Evolutionary conservation across 139 green algal genomes (phyloP).

Genomic region (Yamagishiella unicocca): DNA sequence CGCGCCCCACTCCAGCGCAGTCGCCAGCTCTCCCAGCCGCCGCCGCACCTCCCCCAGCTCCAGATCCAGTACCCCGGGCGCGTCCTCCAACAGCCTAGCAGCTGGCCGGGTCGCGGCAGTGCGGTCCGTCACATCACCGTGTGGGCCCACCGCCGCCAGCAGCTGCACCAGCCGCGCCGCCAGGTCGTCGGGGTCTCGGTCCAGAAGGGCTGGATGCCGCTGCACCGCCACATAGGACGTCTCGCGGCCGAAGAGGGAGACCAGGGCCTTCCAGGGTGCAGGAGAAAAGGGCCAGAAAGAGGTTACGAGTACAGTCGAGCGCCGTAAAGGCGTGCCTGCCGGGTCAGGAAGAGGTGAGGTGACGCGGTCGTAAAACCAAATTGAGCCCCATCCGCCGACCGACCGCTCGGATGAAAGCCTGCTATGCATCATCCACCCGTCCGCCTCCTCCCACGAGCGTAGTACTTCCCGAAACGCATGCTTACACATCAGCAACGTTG

Average conservation of each 20-base stretch:
- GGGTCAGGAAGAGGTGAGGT: too few relatives aligned
- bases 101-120: neutral
- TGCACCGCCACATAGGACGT: slow-evolving; percentile 24
- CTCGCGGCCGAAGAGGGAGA: slow-evolving; percentile 12
- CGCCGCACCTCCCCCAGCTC: slow-evolving; percentile 24
- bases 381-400: too few relatives aligned
- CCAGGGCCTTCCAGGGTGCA: neutral
- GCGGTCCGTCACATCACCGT: neutral
- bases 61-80: slow-evolving; percentile 16
- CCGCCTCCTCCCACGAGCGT: too few relatives aligned
- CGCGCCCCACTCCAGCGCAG: neutral
- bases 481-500: too few relatives aligned
- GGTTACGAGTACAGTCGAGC: too few relatives aligned
- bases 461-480: too few relatives aligned
- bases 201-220: slow-evolving; percentile 30
- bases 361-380: too few relatives aligned
- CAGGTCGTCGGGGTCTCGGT: slow-evolving; percentile 5
- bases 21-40: slow-evolving; percentile 15
- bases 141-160: slow-evolving; percentile 24
- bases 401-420: too few relatives aligned
- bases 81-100: slow-evolving; percentile 12
- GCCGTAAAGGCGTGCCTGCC: too few relatives aligned
- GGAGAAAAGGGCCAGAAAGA: too few relatives aligned
- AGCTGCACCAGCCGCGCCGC: neutral
- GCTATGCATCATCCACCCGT: too few relatives aligned